phyloP scores from a whole-genome alignment of 768 basidiomycete genomes.

The Trametopsis cervina region DNA sequence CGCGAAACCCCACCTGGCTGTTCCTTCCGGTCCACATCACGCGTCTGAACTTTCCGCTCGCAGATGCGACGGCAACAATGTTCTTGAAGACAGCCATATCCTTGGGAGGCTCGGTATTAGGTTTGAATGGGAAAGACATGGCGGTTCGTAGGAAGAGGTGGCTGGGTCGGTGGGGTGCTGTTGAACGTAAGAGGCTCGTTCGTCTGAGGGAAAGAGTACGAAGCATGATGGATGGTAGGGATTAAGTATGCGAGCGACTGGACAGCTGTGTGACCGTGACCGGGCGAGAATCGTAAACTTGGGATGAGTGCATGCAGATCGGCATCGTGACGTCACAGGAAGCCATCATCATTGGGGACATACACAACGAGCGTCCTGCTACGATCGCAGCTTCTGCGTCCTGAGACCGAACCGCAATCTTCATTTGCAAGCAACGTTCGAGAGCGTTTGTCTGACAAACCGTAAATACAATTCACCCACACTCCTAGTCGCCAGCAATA shows the following conservation, averaged over 20 bases:
- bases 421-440: no score
- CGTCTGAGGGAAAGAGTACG: neutral
- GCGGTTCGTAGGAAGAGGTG: neutral
- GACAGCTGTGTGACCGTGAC: neutral
- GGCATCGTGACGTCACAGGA: neutral
- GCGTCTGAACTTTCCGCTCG: slow-evolving; percentile 22
- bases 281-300: neutral
- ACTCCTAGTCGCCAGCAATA: no score
- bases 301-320: neutral
- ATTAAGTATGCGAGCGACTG: neutral
- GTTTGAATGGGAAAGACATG: slow-evolving; percentile 16
- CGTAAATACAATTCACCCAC: no score
- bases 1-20: slow-evolving; percentile 18
- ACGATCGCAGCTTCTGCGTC: no score
- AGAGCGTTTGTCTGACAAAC: no score
- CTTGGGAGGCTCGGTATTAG: slow-evolving; percentile 24
- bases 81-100: slow-evolving; percentile 20
- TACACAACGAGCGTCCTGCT: no score
- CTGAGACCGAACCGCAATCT: no score
- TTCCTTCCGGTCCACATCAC: slow-evolving; percentile 22
- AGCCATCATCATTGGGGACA: no score
- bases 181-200: neutral
- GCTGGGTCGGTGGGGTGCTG: neutral
- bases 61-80: slow-evolving; percentile 17
- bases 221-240: neutral